Evolutionary conservation across 163 green algal genomes (phyloP).

Genomic region (Scenedesmus sp.): DNA sequence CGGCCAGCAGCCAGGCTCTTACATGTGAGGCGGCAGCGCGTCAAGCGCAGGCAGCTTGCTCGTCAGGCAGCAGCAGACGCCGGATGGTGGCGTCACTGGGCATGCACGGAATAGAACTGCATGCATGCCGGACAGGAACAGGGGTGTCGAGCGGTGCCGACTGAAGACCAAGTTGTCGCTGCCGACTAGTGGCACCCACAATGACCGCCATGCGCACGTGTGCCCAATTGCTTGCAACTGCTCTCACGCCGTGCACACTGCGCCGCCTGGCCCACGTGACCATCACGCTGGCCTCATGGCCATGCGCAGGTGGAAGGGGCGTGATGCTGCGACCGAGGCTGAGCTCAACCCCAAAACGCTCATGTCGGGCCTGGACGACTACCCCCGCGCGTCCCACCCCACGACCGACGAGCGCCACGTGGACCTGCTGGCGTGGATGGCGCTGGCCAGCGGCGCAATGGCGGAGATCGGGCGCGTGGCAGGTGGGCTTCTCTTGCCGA

Average conservation of each 20-base stretch:
- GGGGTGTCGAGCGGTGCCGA: no score
- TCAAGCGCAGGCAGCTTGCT: not conserved
- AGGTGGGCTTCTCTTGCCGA: not conserved
- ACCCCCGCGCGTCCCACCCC: slow-evolving; percentile 93
- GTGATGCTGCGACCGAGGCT: slow-evolving; percentile 65
- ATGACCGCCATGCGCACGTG: not conserved
- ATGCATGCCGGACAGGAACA: no score
- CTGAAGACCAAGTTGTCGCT: no score
- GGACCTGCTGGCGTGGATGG: slow-evolving; percentile 97
- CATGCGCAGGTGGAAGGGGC: slow-evolving; percentile 69
- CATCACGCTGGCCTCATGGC: not conserved
- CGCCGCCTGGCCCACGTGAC: not conserved
- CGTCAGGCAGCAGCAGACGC: not conserved
- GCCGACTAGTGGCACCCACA: no score
- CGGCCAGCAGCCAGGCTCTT: slow-evolving; percentile 76
- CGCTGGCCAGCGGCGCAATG: slow-evolving; percentile 61
- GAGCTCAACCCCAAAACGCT: slow-evolving; percentile 98
- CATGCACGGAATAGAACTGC: no score
- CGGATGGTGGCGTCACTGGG: no score
- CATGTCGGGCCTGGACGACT: slow-evolving; percentile 94
- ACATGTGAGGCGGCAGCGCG: slow-evolving; percentile 55
- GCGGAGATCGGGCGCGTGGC: slow-evolving; percentile 64
- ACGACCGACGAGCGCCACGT: slow-evolving; percentile 89
- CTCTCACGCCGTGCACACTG: no score
- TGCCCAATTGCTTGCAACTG: not conserved